Base-by-base conservation (phyloP, 768 basidiomycete species). In the Antrodiella citrinella region DNA sequence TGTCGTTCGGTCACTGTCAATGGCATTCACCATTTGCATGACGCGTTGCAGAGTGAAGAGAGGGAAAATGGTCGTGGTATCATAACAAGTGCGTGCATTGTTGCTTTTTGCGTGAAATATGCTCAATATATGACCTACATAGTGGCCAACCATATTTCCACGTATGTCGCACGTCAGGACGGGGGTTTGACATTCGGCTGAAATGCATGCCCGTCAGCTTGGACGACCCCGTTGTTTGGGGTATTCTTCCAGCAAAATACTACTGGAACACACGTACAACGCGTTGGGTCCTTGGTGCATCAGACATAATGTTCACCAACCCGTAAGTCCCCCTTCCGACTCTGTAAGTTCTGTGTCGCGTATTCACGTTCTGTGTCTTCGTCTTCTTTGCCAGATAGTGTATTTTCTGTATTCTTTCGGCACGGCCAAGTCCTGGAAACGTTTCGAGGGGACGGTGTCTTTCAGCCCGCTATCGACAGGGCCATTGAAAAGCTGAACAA, bases 141-240 rank as follows among this genome's bases (percentile, higher is more conserved):
- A 95, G 93, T 96, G 44, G 81, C 86, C 50, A 98, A 98, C 66
- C 94, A 98, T 62, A 82, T 94, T 49, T 96, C 94, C 45, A 93
- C 91, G 84, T 92, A 63, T 50, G 82, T 72, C 30, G 7, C 30
- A 35, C 7, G 7, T 20, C 21, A 45, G 21, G n/a, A n/a, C n/a
- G n/a, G n/a, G n/a, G n/a, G n/a, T n/a, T n/a, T n/a, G n/a, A n/a
- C n/a, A n/a, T n/a, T n/a, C n/a, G n/a, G n/a, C n/a, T n/a, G n/a
- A n/a, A n/a, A n/a, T n/a, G n/a, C n/a, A 30, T 13, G 13, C 3
- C 21, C 9, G 26, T 21, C 60, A 92, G 87, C 19, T 72, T 90
- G 47, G 90, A 92, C 60, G 89, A 91, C 59, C 88, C 89, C 2
- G 62, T 93, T 43, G 74, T 74, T n/a, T 98, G 94, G 94, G 91